These are phyloP conservation scores for Salix udensis DNA, from an alignment of 345 rosid genomes.

Conservation along the genomic window DNA sequence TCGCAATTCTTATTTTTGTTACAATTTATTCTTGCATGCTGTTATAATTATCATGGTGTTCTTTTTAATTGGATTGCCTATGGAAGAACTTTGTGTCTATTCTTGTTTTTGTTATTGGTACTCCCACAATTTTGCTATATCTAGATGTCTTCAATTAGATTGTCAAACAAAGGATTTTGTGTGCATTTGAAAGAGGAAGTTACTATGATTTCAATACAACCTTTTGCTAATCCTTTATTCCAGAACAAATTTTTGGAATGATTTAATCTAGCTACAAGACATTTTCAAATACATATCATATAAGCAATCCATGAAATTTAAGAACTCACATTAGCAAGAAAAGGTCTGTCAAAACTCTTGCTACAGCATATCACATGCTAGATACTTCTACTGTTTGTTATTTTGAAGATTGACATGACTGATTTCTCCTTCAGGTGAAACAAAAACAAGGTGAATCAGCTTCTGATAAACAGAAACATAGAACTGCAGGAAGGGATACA, in stretches of 20 bases:
- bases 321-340: background rate
- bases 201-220: background rate
- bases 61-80: background rate
- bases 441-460: slow-evolving; percentile 57
- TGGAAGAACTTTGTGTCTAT: background rate
- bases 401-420: slow-evolving; percentile 7
- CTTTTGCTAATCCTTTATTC: no score
- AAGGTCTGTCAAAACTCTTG: background rate
- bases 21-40: background rate
- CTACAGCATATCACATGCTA: background rate
- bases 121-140: background rate
- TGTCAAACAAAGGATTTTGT: background rate
- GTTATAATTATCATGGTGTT: background rate
- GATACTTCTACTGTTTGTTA: background rate
- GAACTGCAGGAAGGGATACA: slow-evolving; percentile 56
- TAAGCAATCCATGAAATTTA: background rate
- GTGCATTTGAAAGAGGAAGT: background rate
- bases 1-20: background rate
- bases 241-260: background rate
- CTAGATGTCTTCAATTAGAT: background rate
- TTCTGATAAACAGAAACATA: slow-evolving; percentile 67
- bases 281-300: background rate
- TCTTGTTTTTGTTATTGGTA: background rate
- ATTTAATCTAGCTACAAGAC: background rate
- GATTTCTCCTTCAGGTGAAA: slow-evolving; percentile 48